Percentiles rank a stretch among this genome's conserved stretches.
These are phyloP conservation scores for Aspergillus sp. DNA, from an alignment of 2,329 filamentous ascomycete genomes.

Conservation along the genomic window DNA sequence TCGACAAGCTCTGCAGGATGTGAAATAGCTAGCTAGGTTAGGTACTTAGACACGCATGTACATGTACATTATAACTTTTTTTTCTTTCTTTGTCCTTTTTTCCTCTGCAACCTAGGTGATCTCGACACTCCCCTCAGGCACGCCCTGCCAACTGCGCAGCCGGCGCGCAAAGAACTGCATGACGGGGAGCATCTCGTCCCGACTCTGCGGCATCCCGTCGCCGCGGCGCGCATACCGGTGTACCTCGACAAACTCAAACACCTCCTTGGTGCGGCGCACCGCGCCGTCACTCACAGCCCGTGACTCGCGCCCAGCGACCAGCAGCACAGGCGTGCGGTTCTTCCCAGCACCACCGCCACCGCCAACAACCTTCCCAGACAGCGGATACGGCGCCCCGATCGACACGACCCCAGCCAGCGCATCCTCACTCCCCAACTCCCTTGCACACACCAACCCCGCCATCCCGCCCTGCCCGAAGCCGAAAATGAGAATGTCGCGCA, in stretches of 20 bases:
- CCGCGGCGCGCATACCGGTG: slow-evolving; percentile 68
- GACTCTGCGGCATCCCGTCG: slow-evolving; percentile 77
- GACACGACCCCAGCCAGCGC: slow-evolving; percentile 38
- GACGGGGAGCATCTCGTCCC: slow-evolving; percentile 84
- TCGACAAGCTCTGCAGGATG: slow-evolving; percentile 45
- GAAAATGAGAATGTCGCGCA: slow-evolving; percentile 61
- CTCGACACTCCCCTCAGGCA: slow-evolving; percentile 47
- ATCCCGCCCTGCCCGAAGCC: slow-evolving; percentile 69
- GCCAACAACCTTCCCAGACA: slow-evolving; percentile 26
- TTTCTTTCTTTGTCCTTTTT: background rate
- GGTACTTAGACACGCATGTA: background rate
- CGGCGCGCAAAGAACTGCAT: slow-evolving; percentile 69
- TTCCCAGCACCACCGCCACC: slow-evolving; percentile 21
- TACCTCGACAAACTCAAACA: slow-evolving; percentile 66
- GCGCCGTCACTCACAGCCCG: slow-evolving; percentile 61
- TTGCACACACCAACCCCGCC: slow-evolving; percentile 57
- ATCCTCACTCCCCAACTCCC: slow-evolving; percentile 36
- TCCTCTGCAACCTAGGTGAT: slow-evolving; percentile 22
- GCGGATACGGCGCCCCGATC: slow-evolving; percentile 42
- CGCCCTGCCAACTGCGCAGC: slow-evolving; percentile 44
- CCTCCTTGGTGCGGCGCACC: slow-evolving; percentile 61
- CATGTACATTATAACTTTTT: slow-evolving; percentile 5
- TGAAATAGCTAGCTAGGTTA: slow-evolving; percentile 16
- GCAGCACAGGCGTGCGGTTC: slow-evolving; percentile 41
- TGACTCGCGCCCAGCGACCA: slow-evolving; percentile 41